Conservation (phyloP, 768 basidiomycete species). For the Rhodotorula babjevae region DNA sequence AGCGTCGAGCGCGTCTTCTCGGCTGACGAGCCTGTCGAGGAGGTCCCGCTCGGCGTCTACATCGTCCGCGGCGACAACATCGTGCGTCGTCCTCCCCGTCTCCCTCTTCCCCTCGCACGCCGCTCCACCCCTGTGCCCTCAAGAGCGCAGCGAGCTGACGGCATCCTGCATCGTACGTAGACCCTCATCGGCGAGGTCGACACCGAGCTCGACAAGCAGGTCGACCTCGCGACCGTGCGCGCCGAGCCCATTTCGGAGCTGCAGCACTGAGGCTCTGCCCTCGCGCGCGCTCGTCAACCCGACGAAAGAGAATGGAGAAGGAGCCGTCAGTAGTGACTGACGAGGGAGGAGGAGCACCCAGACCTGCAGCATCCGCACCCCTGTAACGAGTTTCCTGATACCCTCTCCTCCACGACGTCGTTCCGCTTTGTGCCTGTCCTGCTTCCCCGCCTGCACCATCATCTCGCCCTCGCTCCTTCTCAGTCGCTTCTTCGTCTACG, state of each 20-base stretch:
- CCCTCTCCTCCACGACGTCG: neutral
- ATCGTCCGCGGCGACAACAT: constrained; percentile 96
- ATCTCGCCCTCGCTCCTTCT: too few relatives aligned
- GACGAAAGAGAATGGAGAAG: too few relatives aligned
- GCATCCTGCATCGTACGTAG: constrained; percentile 36
- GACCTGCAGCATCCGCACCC: neutral
- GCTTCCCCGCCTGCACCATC: too few relatives aligned
- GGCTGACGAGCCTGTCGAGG: constrained; percentile 84
- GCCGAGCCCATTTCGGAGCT: constrained; percentile 70
- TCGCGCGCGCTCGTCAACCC: too few relatives aligned
- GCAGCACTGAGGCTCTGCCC: constrained; percentile 13
- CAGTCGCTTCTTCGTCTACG: too few relatives aligned
- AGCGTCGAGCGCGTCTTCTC: constrained; percentile 90
- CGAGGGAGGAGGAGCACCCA: neutral
- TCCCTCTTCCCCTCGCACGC: neutral
- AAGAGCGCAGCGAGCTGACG: too few relatives aligned
- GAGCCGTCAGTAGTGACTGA: too few relatives aligned
- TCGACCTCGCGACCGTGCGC: constrained; percentile 73
- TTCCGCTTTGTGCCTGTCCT: too few relatives aligned
- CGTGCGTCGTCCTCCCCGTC: constrained; percentile 66
- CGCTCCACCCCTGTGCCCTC: neutral
- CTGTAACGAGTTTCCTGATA: neutral
- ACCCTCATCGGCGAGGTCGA: constrained; percentile 51
- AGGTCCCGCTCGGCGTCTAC: constrained; percentile 88
- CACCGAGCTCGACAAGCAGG: constrained; percentile 69